Base-by-base conservation (phyloP, 2,329 filamentous ascomycete species). In the Sphaerulina populicola region DNA sequence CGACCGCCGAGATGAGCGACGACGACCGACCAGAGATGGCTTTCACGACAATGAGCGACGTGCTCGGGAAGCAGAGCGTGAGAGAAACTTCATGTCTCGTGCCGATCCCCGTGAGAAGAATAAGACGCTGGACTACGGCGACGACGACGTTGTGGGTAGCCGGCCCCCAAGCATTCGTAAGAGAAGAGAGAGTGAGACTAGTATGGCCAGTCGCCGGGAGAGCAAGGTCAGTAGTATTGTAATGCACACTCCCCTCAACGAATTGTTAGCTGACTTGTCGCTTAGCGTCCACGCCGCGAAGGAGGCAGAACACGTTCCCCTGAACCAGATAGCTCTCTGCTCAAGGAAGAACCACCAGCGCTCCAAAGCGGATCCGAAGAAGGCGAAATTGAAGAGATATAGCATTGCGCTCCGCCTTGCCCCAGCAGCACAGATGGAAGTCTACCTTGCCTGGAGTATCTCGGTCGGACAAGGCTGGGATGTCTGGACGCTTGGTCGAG, bases 341-440 rank as follows among this genome's bases (percentile, higher is more conserved):
- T 58, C 44, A 73, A 76, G 58, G 72, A 79, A 53, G 82, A 86
- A 58, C 47, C 57, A 14, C 74, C 81, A 10, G 46, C 46, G 12
- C 75, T 89, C 50, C 83, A 86, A 63, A 91, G 86, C 53, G 93
- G 93, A 47, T 96, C 90, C 65, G 93, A 98, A 72, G 93, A 98
- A 71, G 93, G 93, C 47, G 93, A 98, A 73, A 97, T 98, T 62
- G 93, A 95, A 70, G 90, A 97, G 74, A 69, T 74, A 53, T 74
- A 72, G 57, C 10, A 1, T 4, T 35, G 10, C 31, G 11, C 8
- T 33, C 30, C 30, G 11, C 3, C 10, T n/a, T 9, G 31, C 12
- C 10, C 10, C 31, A 11, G 31, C 10, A 35, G 31, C 31, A 35
- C 10, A 35, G 10, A 10, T 35, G 10, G 31, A 35, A 35, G 31